Evolutionary conservation across 2,329 filamentous ascomycete genomes (phyloP).

Genomic region (Eutypella sp.): DNA sequence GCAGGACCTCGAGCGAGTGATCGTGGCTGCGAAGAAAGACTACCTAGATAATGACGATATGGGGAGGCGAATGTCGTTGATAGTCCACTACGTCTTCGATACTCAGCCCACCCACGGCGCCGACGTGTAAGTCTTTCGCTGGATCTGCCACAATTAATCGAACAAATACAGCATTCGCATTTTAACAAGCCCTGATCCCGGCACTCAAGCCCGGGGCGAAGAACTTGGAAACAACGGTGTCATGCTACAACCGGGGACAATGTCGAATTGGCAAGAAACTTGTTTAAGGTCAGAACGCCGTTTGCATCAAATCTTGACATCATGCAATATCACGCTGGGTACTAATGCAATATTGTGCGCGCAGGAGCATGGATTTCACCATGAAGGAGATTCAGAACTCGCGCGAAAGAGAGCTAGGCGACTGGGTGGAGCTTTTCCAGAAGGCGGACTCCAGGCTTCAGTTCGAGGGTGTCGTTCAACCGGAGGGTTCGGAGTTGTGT

Average conservation of each 20-base stretch:
- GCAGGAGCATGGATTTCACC: constrained; percentile 13
- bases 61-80: constrained; percentile 13
- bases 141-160: constrained; percentile 41
- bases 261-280: constrained; percentile 11
- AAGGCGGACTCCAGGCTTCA: constrained; percentile 15
- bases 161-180: constrained; percentile 29
- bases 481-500: constrained; percentile 14
- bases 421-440: constrained; percentile 16
- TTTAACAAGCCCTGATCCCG: constrained; percentile 28
- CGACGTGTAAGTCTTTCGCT: constrained; percentile 36
- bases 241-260: constrained; percentile 4
- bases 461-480: constrained; percentile 12
- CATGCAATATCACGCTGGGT: not conserved
- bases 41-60: not conserved
- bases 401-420: constrained; percentile 17
- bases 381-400: constrained; percentile 20
- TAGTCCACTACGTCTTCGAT: constrained; percentile 36
- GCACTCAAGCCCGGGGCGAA: constrained; percentile 33
- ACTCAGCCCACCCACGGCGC: constrained; percentile 33
- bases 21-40: constrained; percentile 5
- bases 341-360: not conserved
- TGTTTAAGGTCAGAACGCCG: constrained; percentile 8
- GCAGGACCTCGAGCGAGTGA: constrained; percentile 24
- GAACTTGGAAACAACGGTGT: constrained; percentile 20
- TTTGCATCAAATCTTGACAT: not conserved